Evolutionary conservation across 208 protist genomes (phyloP).

Genomic region (Leishmania martiniquensis): DNA sequence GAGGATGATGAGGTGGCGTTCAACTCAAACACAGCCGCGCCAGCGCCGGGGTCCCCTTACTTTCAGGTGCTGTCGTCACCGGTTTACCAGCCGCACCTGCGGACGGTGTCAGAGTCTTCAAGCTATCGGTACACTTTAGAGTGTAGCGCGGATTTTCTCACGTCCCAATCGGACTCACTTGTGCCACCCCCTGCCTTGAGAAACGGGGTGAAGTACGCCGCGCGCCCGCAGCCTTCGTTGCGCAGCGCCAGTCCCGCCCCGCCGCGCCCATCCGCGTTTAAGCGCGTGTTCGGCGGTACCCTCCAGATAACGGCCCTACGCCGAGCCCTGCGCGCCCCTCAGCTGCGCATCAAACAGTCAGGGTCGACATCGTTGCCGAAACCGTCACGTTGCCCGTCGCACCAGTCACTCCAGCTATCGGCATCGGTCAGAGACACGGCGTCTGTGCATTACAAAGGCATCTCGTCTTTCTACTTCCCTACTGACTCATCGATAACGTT

Average conservation of each 20-base stretch:
- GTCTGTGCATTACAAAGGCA: neutral
- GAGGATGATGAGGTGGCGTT: neutral
- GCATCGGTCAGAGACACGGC: neutral
- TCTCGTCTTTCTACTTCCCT: neutral
- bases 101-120: neutral
- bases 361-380: neutral
- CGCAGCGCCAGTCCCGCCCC: neutral
- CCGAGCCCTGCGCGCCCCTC: constrained; percentile 4
- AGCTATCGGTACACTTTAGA: neutral
- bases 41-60: neutral
- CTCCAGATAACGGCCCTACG: constrained; percentile 12
- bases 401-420: neutral
- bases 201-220: neutral
- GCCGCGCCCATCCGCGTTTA: neutral
- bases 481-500: too few species aligned
- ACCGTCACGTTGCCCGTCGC: neutral
- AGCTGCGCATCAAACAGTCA: constrained; percentile 8
- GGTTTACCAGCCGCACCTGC: neutral
- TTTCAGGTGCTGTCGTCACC: neutral
- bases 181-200: neutral
- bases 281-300: constrained; percentile 22
- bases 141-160: neutral
- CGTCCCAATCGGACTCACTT: too few species aligned
- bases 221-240: neutral
- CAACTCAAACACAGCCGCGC: neutral